These are phyloP conservation scores for Micromonas commoda DNA, from an alignment of 139 green algal species.

Conservation along the genomic window DNA sequence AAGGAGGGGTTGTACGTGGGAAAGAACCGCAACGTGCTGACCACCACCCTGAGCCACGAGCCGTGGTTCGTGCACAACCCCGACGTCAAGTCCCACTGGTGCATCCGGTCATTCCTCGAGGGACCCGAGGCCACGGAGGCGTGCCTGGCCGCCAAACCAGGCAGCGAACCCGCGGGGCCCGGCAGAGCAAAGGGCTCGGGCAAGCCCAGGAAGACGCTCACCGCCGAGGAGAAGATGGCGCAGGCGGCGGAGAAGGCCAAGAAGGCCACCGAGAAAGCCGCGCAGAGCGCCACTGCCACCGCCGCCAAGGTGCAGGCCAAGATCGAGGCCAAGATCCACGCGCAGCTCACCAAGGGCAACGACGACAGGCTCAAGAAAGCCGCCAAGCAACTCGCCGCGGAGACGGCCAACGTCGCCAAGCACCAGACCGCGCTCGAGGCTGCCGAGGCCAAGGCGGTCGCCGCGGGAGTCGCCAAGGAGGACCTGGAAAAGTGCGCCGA, in stretches of 20 bases:
- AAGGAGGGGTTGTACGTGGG: background rate
- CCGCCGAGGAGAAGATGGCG: background rate
- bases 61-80: conserved; percentile 12
- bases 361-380: background rate
- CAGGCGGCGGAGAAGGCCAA: background rate
- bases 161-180: background rate
- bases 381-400: background rate
- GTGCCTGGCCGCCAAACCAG: no score
- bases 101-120: background rate
- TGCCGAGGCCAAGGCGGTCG: background rate
- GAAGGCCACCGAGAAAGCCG: background rate
- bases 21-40: conserved; percentile 10
- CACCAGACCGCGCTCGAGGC: background rate
- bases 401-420: background rate
- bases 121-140: background rate
- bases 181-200: background rate
- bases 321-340: background rate
- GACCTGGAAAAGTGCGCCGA: background rate
- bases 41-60: conserved; percentile 8
- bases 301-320: background rate
- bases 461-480: background rate
- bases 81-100: background rate
- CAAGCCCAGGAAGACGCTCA: background rate
- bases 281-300: background rate
- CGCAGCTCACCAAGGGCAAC: background rate